phyloP scores from a whole-genome alignment of 768 basidiomycete species.

The Lactarius hatsudake region DNA sequence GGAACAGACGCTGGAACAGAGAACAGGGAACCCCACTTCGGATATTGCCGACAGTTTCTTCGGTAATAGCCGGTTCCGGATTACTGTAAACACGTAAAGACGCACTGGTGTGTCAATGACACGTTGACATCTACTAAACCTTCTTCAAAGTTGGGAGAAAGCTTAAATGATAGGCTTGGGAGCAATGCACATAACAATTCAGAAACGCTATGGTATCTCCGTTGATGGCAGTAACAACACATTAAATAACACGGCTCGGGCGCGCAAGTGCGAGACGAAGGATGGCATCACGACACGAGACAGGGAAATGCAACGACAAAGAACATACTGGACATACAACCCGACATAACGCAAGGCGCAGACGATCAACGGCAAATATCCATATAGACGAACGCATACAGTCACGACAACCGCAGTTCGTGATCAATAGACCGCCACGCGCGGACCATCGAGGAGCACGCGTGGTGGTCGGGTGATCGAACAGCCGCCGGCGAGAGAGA shows the following conservation, averaged over 20 bases:
- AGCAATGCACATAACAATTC: background rate
- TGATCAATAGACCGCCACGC: conserved; percentile 19
- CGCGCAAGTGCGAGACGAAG: background rate
- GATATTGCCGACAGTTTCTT: conserved; percentile 3
- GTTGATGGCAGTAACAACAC: background rate
- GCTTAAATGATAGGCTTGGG: background rate
- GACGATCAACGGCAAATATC: background rate
- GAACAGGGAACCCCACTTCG: background rate
- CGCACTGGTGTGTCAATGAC: background rate
- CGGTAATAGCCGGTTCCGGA: background rate
- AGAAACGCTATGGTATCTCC: background rate
- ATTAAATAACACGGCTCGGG: background rate
- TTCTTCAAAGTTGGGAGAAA: background rate
- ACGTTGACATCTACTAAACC: background rate
- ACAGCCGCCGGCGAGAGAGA: background rate
- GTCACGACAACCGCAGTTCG: conserved; percentile 19
- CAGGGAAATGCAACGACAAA: background rate
- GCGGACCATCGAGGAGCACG: conserved; percentile 15
- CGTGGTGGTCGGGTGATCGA: conserved; percentile 22
- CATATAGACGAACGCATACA: background rate
- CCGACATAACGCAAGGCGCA: background rate
- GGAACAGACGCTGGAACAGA: background rate
- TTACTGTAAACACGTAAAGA: background rate
- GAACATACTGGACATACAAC: background rate
- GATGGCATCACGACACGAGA: background rate